Evolutionary conservation across 345 rosid species (phyloP), one percentile per base, ranked within the genome.

Genomic region (Eucalyptus sp.): DNA sequence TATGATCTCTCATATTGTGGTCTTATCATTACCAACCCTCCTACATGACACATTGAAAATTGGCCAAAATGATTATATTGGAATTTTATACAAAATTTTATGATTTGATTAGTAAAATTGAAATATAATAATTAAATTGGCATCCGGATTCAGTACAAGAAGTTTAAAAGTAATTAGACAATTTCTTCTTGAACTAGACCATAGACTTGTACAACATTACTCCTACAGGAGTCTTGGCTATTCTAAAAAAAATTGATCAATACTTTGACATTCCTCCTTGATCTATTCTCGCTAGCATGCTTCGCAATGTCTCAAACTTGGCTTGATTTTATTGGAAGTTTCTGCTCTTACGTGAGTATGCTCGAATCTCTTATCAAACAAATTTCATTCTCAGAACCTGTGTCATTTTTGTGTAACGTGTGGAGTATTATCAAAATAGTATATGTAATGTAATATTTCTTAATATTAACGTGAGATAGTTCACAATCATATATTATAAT

Each of bases 31-130:
- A 1, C 7, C 13, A 0, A 10, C 12, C 43, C 2, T 68, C 24
- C 2, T 16, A 31, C 2, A 10, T 17, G 4, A 2, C 7, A 68
- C 0, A 10, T 0, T 5, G 8, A 3, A 37, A 71, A 71, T 71
- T 18, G 2, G 2, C 4, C 8, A 0, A 22, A 71, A 71, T 37
- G 14, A 71, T 0, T 10, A 71, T 37, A 71, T 18, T 71, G 1
- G 0, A 71, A 71, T 71, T 71, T 18, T 33, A 3, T 24, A 2
- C 7, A 33, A 31, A 68, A 3, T 18, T 68, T 29, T 33, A 68
- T 8, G 11, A 31, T 4, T 66, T 5, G 10, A 68, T 17, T 33
- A 71, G 0, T 16, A 33, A 71, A 33, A 37, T 71, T 71, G 12
- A 68, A 68, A 33, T 16, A 9, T 17, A 9, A 18, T 4, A 6